Conservation (phyloP, 1,284 basidiomycete genomes). For the Lignosus rhinocerotis region DNA sequence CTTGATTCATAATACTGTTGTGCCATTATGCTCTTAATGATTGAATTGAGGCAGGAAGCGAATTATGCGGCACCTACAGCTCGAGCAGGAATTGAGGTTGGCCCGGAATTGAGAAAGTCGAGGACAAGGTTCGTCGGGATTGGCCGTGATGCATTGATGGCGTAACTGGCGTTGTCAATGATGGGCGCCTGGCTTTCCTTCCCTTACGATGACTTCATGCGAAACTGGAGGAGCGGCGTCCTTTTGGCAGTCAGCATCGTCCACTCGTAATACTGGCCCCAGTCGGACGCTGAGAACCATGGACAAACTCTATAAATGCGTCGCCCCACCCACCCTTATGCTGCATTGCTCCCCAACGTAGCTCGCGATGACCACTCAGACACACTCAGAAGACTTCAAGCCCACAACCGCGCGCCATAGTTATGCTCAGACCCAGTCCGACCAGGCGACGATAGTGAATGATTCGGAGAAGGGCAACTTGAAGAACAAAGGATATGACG, state of each 20-base stretch:
- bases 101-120: too few species aligned
- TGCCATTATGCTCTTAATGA: too few species aligned
- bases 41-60: too few species aligned
- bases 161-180: background rate
- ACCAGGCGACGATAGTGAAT: background rate
- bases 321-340: background rate
- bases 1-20: too few species aligned
- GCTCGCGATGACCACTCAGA: background rate
- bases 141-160: too few species aligned
- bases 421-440: background rate
- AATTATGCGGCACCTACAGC: too few species aligned
- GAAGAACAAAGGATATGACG: slow-evolving; percentile 5
- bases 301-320: background rate
- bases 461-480: background rate
- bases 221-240: background rate
- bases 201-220: slow-evolving; percentile 2
- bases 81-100: too few species aligned
- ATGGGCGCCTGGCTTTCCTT: background rate
- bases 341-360: background rate
- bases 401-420: background rate
- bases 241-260: background rate
- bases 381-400: background rate
- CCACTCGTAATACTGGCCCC: too few species aligned
- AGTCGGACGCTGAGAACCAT: background rate
- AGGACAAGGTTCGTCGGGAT: too few species aligned